Conservation (phyloP, 2,329 filamentous ascomycete species). For the Neofusicoccum parvum region DNA sequence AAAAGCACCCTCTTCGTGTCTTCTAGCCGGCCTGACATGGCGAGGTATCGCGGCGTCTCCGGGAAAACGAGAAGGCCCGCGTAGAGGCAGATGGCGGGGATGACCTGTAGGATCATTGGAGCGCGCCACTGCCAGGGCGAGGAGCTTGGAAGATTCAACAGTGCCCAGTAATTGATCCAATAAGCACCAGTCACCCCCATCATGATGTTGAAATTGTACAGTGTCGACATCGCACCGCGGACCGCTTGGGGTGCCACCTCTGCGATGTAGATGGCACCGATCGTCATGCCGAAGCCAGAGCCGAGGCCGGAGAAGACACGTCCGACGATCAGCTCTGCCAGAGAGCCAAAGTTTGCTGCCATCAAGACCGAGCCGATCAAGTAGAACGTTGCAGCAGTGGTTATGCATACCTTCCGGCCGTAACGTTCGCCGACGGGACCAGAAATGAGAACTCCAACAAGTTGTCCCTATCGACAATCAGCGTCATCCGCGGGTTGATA, state of each 20-base stretch:
- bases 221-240: background rate
- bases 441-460: constrained; percentile 1
- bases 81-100: background rate
- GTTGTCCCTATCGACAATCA: background rate
- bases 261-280: background rate
- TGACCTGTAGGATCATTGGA: background rate
- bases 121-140: background rate
- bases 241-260: background rate
- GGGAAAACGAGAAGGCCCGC: background rate
- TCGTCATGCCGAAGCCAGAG: background rate
- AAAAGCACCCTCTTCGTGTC: background rate
- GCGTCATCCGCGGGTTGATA: background rate
- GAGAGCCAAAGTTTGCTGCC: background rate
- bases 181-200: background rate
- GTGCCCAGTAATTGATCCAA: constrained; percentile 3
- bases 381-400: background rate
- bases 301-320: background rate
- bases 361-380: background rate
- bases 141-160: background rate
- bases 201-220: constrained; percentile 1
- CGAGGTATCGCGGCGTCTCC: background rate
- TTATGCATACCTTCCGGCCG: background rate
- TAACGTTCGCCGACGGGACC: background rate
- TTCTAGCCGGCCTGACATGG: background rate
- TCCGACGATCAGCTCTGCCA: background rate